These are phyloP conservation scores for Arthrobotrys conoides DNA, from an alignment of 2,329 filamentous ascomycete genomes.

Conservation along the genomic window DNA sequence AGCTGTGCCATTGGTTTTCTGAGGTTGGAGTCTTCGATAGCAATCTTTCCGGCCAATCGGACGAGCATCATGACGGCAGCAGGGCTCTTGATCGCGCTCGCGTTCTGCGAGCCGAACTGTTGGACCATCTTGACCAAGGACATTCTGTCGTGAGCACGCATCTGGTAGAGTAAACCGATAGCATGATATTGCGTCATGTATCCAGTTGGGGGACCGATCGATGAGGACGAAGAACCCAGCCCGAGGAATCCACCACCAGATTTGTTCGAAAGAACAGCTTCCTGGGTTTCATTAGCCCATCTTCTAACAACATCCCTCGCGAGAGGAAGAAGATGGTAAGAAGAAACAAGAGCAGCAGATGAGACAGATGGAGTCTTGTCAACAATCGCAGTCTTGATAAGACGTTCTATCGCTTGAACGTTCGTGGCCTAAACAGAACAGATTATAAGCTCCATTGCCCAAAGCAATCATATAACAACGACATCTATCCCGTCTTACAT, in stretches of 20 bases:
- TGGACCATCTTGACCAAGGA: constrained; percentile 99
- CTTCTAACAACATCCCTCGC: constrained; percentile 94
- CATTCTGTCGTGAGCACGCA: constrained; percentile 98
- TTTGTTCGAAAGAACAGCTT: constrained; percentile 88
- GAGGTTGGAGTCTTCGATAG: constrained; percentile 89
- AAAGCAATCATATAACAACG: background rate
- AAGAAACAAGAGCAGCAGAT: constrained; percentile 94
- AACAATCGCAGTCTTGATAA: constrained; percentile 99
- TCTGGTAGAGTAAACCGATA: constrained; percentile 96
- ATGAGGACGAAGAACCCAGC: constrained; percentile 83
- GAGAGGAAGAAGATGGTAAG: constrained; percentile 96
- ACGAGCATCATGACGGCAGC: constrained; percentile 94
- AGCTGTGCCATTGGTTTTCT: constrained; percentile 97
- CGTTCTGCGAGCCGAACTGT: constrained; percentile 82
- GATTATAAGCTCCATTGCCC: constrained; percentile 13
- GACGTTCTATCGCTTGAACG: constrained; percentile 96
- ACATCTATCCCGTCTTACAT: constrained; percentile 72
- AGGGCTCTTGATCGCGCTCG: constrained; percentile 94
- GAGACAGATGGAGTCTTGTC: constrained; percentile 98
- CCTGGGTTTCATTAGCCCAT: constrained; percentile 99
- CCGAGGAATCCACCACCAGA: constrained; percentile 90
- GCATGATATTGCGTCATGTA: constrained; percentile 99
- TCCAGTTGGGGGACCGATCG: constrained; percentile 87
- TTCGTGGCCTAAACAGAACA: constrained; percentile 79
- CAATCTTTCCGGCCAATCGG: constrained; percentile 89